Evolutionary conservation across 495 filamentous ascomycete genomes (phyloP).

Genomic region (Sabuloglossum arenarium): DNA sequence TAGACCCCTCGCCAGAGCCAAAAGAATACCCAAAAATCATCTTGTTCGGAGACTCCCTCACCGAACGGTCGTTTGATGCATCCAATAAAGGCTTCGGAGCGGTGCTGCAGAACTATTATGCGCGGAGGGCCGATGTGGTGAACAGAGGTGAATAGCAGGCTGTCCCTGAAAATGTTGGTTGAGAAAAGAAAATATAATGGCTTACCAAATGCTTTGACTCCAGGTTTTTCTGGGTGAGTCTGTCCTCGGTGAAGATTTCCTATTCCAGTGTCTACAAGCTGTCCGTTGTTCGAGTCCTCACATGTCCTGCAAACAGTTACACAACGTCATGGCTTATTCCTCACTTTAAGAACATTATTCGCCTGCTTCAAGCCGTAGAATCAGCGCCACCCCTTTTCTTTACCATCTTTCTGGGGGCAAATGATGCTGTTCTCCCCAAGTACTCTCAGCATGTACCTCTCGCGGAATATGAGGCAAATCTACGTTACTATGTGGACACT

Average conservation of each 20-base stretch:
- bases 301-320: neutral
- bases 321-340: neutral
- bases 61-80: neutral
- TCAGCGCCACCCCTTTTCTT: conserved; percentile 10
- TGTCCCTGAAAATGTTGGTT: neutral
- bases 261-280: neutral
- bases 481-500: conserved; percentile 12
- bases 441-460: conserved; percentile 11
- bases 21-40: neutral
- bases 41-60: conserved; percentile 2
- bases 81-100: neutral
- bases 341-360: neutral
- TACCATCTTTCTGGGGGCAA: conserved; percentile 16
- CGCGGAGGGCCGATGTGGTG: neutral
- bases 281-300: neutral
- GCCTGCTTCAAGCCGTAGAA: neutral
- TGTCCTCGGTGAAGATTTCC: neutral
- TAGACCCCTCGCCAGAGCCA: neutral
- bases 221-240: neutral
- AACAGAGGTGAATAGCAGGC: conserved; percentile 3
- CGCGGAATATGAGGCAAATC: conserved; percentile 10
- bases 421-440: conserved; percentile 10
- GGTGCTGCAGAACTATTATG: neutral
- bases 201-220: neutral
- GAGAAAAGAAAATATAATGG: neutral